Conservation (phyloP, 2,329 filamentous ascomycete species). For the Fusarium anguioides region DNA sequence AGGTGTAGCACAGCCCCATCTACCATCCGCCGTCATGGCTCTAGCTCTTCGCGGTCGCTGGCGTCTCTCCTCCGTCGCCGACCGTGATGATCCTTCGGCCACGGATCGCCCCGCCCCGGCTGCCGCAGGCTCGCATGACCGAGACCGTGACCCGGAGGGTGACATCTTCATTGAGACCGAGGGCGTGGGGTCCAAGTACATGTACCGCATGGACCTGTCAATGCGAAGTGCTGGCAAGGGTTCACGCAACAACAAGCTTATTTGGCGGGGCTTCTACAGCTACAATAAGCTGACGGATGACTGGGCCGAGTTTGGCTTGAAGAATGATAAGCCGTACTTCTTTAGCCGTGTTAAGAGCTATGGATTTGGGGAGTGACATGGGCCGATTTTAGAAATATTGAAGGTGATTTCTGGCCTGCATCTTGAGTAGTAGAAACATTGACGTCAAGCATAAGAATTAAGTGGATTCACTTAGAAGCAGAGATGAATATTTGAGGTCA, state of each 20-base stretch:
- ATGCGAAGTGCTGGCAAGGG: slow-evolving; percentile 72
- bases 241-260: slow-evolving; percentile 84
- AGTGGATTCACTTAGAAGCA: not conserved
- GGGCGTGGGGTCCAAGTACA: slow-evolving; percentile 80
- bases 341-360: slow-evolving; percentile 75
- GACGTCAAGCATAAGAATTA: not conserved
- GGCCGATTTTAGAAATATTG: not conserved
- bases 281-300: slow-evolving; percentile 92
- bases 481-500: not conserved
- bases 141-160: slow-evolving; percentile 61
- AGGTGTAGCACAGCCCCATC: slow-evolving; percentile 46
- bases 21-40: slow-evolving; percentile 70
- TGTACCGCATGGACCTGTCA: slow-evolving; percentile 83
- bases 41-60: slow-evolving; percentile 71
- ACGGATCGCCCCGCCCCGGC: slow-evolving; percentile 7
- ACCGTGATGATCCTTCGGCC: slow-evolving; percentile 43
- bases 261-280: slow-evolving; percentile 91
- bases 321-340: slow-evolving; percentile 73
- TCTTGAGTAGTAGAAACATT: not conserved
- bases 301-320: slow-evolving; percentile 81
- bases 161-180: slow-evolving; percentile 88
- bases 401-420: not conserved
- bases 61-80: slow-evolving; percentile 57
- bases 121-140: slow-evolving; percentile 2
- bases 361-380: slow-evolving; percentile 56